phyloP scores from a whole-genome alignment of 139 green algal species.

The Klebsormidium nitens region DNA sequence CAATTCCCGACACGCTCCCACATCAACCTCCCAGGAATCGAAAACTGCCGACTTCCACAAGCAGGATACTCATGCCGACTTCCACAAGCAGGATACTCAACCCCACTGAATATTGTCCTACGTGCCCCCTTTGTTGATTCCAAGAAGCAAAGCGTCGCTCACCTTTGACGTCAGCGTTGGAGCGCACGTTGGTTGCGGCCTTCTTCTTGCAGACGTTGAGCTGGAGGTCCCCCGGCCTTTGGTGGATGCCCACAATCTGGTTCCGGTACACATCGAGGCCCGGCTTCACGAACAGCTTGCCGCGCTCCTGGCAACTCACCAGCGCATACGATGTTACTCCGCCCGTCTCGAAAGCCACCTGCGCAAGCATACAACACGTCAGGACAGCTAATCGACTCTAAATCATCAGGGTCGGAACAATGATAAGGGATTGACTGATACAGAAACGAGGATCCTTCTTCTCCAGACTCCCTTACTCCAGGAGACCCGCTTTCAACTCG shows the following conservation, averaged over 20 bases:
- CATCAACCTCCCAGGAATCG: too few relatives aligned
- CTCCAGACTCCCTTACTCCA: too few relatives aligned
- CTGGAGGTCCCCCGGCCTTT: constrained; percentile 85
- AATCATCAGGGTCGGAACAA: too few relatives aligned
- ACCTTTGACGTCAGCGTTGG: constrained; percentile 52
- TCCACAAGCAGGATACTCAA: too few relatives aligned
- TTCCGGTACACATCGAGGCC: constrained; percentile 88
- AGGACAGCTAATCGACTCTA: too few relatives aligned
- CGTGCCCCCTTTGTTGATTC: too few relatives aligned
- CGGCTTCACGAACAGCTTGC: constrained; percentile 78
- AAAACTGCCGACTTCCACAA: too few relatives aligned
- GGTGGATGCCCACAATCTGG: constrained; percentile 92
- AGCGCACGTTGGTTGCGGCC: constrained; percentile 73
- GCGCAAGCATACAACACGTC: too few relatives aligned
- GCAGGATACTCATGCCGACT: too few relatives aligned
- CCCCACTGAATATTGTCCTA: too few relatives aligned
- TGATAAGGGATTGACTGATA: constrained; percentile 16
- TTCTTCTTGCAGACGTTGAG: constrained; percentile 98
- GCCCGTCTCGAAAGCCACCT: constrained; percentile 78
- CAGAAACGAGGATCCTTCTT: constrained; percentile 3
- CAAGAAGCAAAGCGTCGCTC: neutral
- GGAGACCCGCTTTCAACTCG: too few relatives aligned
- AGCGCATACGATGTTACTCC: constrained; percentile 80
- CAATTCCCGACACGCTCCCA: too few relatives aligned
- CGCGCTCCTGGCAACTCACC: constrained; percentile 80